phyloP scores from a whole-genome alignment of 306 rosid species.

The Ormosia semicastrata region DNA sequence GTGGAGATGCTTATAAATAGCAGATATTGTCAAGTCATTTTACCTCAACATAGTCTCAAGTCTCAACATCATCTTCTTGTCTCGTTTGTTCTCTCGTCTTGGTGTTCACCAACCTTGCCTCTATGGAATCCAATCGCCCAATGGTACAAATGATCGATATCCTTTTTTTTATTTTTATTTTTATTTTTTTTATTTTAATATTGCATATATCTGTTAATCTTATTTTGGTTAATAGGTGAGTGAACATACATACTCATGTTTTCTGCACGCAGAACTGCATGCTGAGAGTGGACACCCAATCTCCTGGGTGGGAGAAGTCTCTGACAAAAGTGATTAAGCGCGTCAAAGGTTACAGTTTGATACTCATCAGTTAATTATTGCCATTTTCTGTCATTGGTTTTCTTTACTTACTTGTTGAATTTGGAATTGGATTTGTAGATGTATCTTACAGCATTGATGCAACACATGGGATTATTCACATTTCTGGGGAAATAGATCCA shows the following conservation, averaged over 20 bases:
- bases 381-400: not conserved
- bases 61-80: not conserved
- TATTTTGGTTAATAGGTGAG: not conserved
- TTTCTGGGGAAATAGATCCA: slow-evolving; percentile 27
- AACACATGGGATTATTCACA: not conserved
- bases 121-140: slow-evolving; percentile 10
- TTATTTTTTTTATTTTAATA: not conserved
- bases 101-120: not conserved
- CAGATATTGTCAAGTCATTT: not conserved
- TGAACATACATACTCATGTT: not conserved
- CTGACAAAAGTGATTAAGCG: slow-evolving; percentile 14
- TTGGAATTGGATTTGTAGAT: slow-evolving; percentile 5
- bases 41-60: not conserved
- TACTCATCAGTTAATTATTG: not conserved
- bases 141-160: not conserved
- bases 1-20: not conserved
- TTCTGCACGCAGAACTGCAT: slow-evolving; percentile 13
- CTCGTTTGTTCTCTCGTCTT: not conserved
- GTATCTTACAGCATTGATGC: slow-evolving; percentile 29
- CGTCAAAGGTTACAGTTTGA: slow-evolving; percentile 23
- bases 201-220: not conserved
- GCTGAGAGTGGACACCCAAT: slow-evolving; percentile 22
- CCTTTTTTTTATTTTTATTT: not conserved
- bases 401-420: not conserved
- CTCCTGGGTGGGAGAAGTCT: slow-evolving; percentile 27